Evolutionary conservation across 1,284 basidiomycete species (phyloP).

Genomic region (Cryptococcus sp.): DNA sequence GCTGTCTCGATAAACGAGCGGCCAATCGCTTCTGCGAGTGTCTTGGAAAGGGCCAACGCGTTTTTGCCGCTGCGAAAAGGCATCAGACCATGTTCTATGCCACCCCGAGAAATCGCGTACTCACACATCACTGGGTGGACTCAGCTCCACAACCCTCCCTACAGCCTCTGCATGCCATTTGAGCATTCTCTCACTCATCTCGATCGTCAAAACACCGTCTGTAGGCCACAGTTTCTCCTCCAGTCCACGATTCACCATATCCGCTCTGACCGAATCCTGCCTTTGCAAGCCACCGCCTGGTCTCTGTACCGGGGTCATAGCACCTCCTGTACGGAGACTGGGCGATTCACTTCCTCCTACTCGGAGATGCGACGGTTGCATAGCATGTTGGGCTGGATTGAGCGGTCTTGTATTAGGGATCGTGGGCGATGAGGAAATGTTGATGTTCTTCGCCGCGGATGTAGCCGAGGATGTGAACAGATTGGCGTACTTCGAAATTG

Average conservation of each 20-base stretch:
- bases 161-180: constrained; percentile 96
- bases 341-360: constrained; percentile 5
- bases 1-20: constrained; percentile 86
- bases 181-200: constrained; percentile 81
- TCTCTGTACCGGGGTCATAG: constrained; percentile 13
- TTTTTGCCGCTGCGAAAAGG: constrained; percentile 72
- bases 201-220: constrained; percentile 75
- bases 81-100: neutral
- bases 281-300: constrained; percentile 12
- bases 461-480: constrained; percentile 54
- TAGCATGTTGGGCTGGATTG: constrained; percentile 7
- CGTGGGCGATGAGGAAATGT: constrained; percentile 1
- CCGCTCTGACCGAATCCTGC: constrained; percentile 22
- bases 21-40: constrained; percentile 85
- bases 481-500: constrained; percentile 69
- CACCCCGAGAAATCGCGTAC: constrained; percentile 41
- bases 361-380: neutral
- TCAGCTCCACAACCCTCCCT: constrained; percentile 87
- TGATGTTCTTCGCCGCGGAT: constrained; percentile 3
- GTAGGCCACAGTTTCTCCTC: constrained; percentile 75
- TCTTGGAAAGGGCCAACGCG: constrained; percentile 78
- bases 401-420: constrained; percentile 10
- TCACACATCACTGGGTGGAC: constrained; percentile 75
- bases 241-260: constrained; percentile 27
- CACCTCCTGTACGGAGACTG: neutral